phyloP scores from a whole-genome alignment of 2,329 filamentous ascomycete species.

The Verticillium isaacii region DNA sequence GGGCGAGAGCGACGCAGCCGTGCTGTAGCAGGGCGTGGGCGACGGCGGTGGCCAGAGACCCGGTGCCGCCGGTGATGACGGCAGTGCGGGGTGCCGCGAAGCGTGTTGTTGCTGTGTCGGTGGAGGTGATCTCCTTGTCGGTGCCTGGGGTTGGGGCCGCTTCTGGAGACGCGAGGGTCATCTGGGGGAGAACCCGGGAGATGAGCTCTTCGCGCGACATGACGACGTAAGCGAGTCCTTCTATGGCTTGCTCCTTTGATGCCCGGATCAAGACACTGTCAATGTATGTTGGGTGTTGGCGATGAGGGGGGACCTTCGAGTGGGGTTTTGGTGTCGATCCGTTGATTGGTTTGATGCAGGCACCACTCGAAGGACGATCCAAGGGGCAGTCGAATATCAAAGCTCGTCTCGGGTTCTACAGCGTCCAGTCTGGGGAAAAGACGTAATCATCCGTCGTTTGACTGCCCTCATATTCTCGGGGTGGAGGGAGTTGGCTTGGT shows the following conservation, averaged over 20 bases:
- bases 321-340: too few species aligned
- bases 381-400: too few species aligned
- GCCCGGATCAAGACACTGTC: too few species aligned
- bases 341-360: too few species aligned
- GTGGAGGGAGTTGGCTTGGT: too few species aligned
- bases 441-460: too few species aligned
- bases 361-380: too few species aligned
- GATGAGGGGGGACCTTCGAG: not conserved
- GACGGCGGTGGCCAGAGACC: slow-evolving; percentile 57
- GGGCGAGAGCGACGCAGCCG: slow-evolving; percentile 51
- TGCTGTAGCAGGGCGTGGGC: slow-evolving; percentile 68
- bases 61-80: slow-evolving; percentile 61
- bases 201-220: slow-evolving; percentile 12
- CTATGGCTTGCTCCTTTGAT: too few species aligned
- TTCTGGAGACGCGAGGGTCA: slow-evolving; percentile 16
- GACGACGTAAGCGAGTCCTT: not conserved
- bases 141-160: slow-evolving; percentile 6
- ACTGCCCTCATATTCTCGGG: too few species aligned
- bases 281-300: not conserved
- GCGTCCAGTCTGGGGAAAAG: too few species aligned
- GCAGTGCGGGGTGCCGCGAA: slow-evolving; percentile 26
- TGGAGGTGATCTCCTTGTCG: slow-evolving; percentile 5
- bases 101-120: slow-evolving; percentile 12
- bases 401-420: too few species aligned
- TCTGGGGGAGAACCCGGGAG: slow-evolving; percentile 19